Base-by-base conservation (phyloP, 2,329 filamentous ascomycete species). In the Neoscytalidium dimidiatum region DNA sequence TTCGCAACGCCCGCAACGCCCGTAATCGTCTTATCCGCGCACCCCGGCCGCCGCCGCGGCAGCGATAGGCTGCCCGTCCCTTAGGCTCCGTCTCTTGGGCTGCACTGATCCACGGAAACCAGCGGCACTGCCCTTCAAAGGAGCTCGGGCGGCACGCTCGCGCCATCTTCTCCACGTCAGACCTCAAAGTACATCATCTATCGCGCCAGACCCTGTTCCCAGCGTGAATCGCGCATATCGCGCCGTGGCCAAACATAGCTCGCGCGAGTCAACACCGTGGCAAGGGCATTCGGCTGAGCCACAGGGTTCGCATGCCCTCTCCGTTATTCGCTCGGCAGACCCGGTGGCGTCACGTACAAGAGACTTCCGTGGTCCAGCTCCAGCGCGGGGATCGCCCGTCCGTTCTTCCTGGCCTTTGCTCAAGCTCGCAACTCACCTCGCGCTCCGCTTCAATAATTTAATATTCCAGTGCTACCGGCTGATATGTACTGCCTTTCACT, bases 341-440 rank as follows among this genome's bases (percentile, higher is more conserved):
- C 62, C 62, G 62, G 62, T 64, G 62, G 62, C 62, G 62, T 64
- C 61, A 56, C 61, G 38, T 64, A 64, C 61, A 64, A 64, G 61
- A 64, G 61, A 64, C 33, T 60, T 58, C 46, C 56, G 28, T 33
- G 33, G 35, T 44, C 52, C 33, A 14, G 31, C 52, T n/a, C 31
- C 21, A 58, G 56, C 56, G 56, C 56, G 56, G 56, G 56, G 56
- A 60, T 60, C 56, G 56, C 56, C 56, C 56, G 56, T 21, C 56
- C 28, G 56, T 28, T 60, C 41, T 23, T 60, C 56, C 56, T 60
- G 56, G 56, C 41, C 56, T 46, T 31, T 60, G 56, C 56, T 46
- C 49, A 35, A 52, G 28, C 49, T 52, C 29, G 17, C 49, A 52
- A 23, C 49, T n/a, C 46, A 49, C 49, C 41, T 31, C 56, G 3